phyloP scores from a whole-genome alignment of 257 asterid species.

The Jacaranda mimosifolia region DNA sequence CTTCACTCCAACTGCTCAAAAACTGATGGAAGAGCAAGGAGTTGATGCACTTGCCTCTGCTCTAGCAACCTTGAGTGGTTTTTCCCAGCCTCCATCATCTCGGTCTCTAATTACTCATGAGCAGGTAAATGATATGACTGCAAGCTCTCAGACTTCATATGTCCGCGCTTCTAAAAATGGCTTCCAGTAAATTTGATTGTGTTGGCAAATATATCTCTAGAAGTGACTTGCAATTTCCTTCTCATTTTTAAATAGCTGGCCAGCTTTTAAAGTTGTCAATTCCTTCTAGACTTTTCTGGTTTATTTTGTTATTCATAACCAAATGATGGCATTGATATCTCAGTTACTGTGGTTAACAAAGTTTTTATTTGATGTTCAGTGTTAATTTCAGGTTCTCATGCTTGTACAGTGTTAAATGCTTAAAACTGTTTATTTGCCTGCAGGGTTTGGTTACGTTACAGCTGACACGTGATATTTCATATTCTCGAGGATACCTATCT shows the following conservation, averaged over 20 bases:
- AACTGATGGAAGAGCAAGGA: conserved; percentile 58
- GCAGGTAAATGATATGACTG: conserved; percentile 55
- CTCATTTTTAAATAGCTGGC: no score
- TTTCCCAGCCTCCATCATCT: conserved; percentile 65
- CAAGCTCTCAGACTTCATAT: conserved; percentile 1
- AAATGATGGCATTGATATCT: not conserved
- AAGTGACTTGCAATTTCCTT: no score
- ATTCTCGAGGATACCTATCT: conserved; percentile 74
- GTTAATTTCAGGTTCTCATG: not conserved
- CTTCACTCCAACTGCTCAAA: conserved; percentile 66
- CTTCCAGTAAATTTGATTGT: not conserved
- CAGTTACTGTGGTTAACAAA: not conserved
- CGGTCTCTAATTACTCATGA: conserved; percentile 68
- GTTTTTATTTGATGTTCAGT: not conserved
- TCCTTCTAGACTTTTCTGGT: no score
- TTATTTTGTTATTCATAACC: no score
- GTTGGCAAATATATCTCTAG: not conserved
- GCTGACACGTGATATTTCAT: conserved; percentile 67
- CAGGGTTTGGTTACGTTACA: conserved; percentile 91
- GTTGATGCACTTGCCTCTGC: conserved; percentile 64
- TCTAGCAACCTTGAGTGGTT: conserved; percentile 66
- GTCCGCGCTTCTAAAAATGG: not conserved
- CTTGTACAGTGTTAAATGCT: not conserved
- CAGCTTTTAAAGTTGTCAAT: no score
- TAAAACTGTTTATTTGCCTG: conserved; percentile 24